A percentile compares a stretch with the other conserved stretches of the same genome.
Conservation (phyloP, 305 asterid genomes). For the Fraxinus dipetala region DNA sequence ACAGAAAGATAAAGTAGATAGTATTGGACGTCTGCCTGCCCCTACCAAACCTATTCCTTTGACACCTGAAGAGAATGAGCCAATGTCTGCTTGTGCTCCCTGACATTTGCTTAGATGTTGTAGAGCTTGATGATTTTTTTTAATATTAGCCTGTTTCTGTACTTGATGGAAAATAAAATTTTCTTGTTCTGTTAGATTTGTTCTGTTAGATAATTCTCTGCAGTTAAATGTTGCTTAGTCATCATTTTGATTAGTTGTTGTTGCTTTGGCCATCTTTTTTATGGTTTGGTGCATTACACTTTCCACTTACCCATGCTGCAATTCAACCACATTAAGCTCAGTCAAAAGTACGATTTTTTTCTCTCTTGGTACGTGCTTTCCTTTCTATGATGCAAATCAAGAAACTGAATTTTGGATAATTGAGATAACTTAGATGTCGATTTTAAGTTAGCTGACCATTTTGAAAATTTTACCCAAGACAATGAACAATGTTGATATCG, state of each 20-base stretch:
- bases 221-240: background rate
- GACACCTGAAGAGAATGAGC: conserved; percentile 48
- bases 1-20: conserved; percentile 72
- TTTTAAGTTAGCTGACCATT: background rate
- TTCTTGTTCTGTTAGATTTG: background rate
- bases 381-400: background rate
- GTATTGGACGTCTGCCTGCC: conserved; percentile 90
- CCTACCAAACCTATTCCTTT: conserved; percentile 87
- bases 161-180: background rate
- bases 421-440: background rate
- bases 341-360: background rate
- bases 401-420: background rate
- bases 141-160: background rate
- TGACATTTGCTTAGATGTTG: conserved; percentile 19
- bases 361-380: background rate
- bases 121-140: background rate
- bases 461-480: background rate
- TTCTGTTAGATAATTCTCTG: no score
- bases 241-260: background rate
- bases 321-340: background rate
- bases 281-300: background rate
- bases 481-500: background rate
- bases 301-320: background rate
- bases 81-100: conserved; percentile 33
- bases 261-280: background rate